Evolutionary conservation across 2,329 filamentous ascomycete species (phyloP).

Genomic region (Corniculantispora saksenae): DNA sequence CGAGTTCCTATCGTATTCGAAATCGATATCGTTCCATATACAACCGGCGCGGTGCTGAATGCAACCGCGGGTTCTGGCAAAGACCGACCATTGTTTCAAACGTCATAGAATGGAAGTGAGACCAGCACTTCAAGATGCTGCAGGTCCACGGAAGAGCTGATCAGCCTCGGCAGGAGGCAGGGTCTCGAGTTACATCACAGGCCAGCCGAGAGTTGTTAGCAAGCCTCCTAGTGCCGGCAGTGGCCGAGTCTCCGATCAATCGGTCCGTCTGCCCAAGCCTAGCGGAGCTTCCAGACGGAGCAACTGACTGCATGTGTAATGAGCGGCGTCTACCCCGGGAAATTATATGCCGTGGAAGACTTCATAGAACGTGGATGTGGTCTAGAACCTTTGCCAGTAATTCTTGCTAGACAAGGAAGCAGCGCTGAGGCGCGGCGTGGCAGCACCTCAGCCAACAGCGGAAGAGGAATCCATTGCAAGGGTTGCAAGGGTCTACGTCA

Average conservation of each 20-base stretch:
- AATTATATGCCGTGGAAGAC: background rate
- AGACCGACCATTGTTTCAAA: too few relatives aligned
- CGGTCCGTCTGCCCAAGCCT: constrained; percentile 5
- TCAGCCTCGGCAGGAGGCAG: background rate
- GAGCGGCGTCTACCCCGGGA: background rate
- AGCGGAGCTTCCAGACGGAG: background rate
- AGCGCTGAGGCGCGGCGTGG: too few relatives aligned
- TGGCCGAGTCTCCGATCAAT: background rate
- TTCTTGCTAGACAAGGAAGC: too few relatives aligned
- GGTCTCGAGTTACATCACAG: constrained; percentile 3
- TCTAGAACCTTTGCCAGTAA: background rate
- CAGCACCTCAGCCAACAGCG: too few relatives aligned
- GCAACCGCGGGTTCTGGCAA: too few relatives aligned
- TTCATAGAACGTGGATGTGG: too few relatives aligned
- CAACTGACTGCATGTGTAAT: background rate
- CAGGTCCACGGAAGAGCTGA: background rate
- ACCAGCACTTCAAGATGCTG: background rate
- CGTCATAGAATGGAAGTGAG: too few relatives aligned
- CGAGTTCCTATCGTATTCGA: too few relatives aligned
- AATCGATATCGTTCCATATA: too few relatives aligned
- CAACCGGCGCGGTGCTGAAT: too few relatives aligned
- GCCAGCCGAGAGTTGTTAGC: background rate
- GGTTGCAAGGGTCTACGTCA: too few relatives aligned
- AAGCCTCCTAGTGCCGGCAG: background rate
- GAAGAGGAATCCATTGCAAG: too few relatives aligned